A percentile compares a stretch with the other conserved stretches of the same genome.
These are phyloP conservation scores for Phoma herbarum DNA, from an alignment of 2,329 filamentous ascomycete species.

Conservation along the genomic window DNA sequence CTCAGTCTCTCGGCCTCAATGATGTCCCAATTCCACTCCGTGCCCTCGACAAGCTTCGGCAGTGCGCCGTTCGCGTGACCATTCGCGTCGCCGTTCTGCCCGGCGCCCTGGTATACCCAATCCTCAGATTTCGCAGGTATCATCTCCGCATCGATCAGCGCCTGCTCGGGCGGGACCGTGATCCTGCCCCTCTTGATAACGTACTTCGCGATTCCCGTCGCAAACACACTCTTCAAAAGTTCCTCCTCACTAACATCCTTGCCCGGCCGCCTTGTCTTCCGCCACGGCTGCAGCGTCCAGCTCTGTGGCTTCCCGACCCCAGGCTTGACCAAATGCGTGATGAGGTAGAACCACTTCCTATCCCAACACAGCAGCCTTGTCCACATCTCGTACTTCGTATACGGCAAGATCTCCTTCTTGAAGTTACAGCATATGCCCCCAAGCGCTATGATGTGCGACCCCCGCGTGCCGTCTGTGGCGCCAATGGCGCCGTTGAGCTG, in stretches of 20 bases:
- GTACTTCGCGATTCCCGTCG: slow-evolving; percentile 60
- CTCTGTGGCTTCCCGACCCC: slow-evolving; percentile 53
- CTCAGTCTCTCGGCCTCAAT: slow-evolving; percentile 66
- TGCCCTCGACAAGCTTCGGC: slow-evolving; percentile 45
- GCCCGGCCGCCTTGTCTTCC: slow-evolving; percentile 10
- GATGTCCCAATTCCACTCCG: slow-evolving; percentile 66
- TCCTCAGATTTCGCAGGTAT: slow-evolving; percentile 77
- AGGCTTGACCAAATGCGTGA: slow-evolving; percentile 58
- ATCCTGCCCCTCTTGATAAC: slow-evolving; percentile 67
- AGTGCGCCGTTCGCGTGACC: slow-evolving; percentile 27
- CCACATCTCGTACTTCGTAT: slow-evolving; percentile 58
- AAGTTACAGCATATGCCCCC: slow-evolving; percentile 60
- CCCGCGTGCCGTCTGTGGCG: slow-evolving; percentile 31
- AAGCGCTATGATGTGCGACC: slow-evolving; percentile 53
- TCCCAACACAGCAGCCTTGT: slow-evolving; percentile 60
- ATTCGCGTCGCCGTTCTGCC: slow-evolving; percentile 22
- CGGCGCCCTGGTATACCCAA: slow-evolving; percentile 36
- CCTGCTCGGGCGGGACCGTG: slow-evolving; percentile 82
- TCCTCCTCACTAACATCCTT: slow-evolving; percentile 42
- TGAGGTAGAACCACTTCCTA: slow-evolving; percentile 60
- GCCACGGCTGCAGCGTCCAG: slow-evolving; percentile 59
- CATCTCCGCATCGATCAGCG: slow-evolving; percentile 75
- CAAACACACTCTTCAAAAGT: slow-evolving; percentile 57
- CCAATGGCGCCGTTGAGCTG: slow-evolving; percentile 28
- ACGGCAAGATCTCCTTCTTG: slow-evolving; percentile 57